Base-by-base conservation (phyloP, 441 rosid genomes). In the Breynia disticha region DNA sequence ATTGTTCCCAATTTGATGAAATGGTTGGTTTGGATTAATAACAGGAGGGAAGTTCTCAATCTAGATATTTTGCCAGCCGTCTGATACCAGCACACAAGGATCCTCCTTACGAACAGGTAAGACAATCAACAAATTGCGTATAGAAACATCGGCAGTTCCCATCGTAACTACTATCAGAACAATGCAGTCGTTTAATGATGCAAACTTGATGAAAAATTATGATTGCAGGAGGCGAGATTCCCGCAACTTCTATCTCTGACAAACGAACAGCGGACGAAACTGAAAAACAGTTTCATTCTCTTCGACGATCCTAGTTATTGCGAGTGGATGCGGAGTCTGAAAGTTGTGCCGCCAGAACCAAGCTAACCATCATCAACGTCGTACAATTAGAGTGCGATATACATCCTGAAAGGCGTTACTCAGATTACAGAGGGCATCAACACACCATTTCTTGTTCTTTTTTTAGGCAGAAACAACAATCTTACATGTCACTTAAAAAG, bases 81-180 rank as follows among this genome's bases (percentile, higher is more conserved):
- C 72, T 89, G 70, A 93, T 93, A 64, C 93, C 99, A 16, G 97
- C 96, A 41, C 96, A 89, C 77, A 89, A 86, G 77, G 99, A 93
- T 69, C 95, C 95, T 66, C 95, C 99, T 46, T 93, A 93, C 53
- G 96, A 89, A 58, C 99, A 89, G 90, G 96, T 89, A 50, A 77
- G 62, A 47, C 11, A 6, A n/a, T 41, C 15, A 41, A 6, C 13
- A 41, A 41, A 28, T 28, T 28, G 35, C 0, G 8, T 28, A 28
- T 28, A 9, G 3, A 28, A 2, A 28, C 35, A 28, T 28, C 8
- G 35, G 8, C 35, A 28, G 35, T 28, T 28, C 35, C 35, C 32
- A 24, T 24, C 32, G 32, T 28, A 9, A 24, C 44, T 41, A 9
- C 49, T 5, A 42, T 24, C 15, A 19, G 17, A 21, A 21, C 19